Percentiles rank a stretch among this genome's conserved stretches.
Conservation (phyloP, 495 filamentous ascomycete species). For the Chaetomium tenue region DNA sequence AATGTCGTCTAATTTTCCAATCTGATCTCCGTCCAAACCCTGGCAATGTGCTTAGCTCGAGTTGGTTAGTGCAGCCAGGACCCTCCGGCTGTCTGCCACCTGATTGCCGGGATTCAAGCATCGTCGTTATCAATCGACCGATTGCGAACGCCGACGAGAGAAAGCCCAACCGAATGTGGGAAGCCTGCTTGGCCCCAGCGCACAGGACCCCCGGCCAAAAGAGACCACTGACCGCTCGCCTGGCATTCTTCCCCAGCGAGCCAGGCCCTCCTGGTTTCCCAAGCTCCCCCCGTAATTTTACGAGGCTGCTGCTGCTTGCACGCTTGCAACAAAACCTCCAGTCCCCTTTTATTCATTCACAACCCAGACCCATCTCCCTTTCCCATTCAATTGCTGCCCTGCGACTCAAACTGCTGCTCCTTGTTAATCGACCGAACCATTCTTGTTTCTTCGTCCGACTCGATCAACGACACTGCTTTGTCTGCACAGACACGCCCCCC, state of each 20-base stretch:
- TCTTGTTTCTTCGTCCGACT: conserved; percentile 10
- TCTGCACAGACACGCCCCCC: conserved; percentile 20
- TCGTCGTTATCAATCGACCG: neutral
- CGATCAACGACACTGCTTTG: conserved; percentile 15
- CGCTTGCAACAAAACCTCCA: conserved; percentile 30
- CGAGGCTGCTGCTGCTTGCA: conserved; percentile 29
- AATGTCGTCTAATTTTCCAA: neutral
- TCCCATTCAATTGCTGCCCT: conserved; percentile 20
- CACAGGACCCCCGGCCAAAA: neutral
- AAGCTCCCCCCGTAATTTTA: conserved; percentile 38
- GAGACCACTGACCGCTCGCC: conserved; percentile 21
- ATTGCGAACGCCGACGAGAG: conserved; percentile 2
- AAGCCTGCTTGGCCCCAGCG: conserved; percentile 15
- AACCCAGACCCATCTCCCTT: conserved; percentile 14
- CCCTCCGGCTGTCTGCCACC: conserved; percentile 1
- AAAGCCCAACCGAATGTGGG: conserved; percentile 10
- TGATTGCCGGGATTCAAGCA: conserved; percentile 6
- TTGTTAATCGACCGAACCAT: conserved; percentile 12
- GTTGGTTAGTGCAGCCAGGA: neutral
- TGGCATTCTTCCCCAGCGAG: neutral
- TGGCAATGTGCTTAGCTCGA: neutral
- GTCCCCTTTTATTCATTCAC: conserved; percentile 26
- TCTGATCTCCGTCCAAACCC: neutral
- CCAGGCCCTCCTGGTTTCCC: conserved; percentile 19
- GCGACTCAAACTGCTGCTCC: conserved; percentile 6